Conservation (phyloP, 2,329 filamentous ascomycete species). For the Arthrocladium fulminans region DNA sequence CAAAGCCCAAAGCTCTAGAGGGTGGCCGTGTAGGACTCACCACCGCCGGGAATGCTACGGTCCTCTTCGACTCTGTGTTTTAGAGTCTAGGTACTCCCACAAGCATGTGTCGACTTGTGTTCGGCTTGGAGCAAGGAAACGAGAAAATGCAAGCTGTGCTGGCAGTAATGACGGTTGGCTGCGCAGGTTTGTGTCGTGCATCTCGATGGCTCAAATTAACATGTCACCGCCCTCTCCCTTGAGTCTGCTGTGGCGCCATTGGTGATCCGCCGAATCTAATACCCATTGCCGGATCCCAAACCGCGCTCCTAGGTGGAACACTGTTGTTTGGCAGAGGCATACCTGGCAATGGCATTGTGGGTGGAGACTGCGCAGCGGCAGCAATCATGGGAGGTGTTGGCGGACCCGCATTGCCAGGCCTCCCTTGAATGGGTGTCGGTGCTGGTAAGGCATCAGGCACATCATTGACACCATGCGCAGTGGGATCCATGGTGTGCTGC, state of each 20-base stretch:
- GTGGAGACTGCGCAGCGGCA: slow-evolving; percentile 47
- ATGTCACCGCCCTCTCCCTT: background rate
- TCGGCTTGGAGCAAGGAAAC: too few relatives aligned
- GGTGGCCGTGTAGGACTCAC: too few relatives aligned
- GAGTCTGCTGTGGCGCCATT: slow-evolving; percentile 9
- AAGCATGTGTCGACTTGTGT: too few relatives aligned
- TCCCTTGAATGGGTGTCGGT: slow-evolving; percentile 34
- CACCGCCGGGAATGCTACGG: too few relatives aligned
- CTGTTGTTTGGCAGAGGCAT: background rate
- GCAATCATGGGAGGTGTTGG: slow-evolving; percentile 20
- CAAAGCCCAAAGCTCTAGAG: too few relatives aligned
- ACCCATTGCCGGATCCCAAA: slow-evolving; percentile 74
- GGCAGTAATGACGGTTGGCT: too few relatives aligned
- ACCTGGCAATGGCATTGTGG: slow-evolving; percentile 24
- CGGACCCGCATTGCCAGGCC: slow-evolving; percentile 20
- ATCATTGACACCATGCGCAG: slow-evolving; percentile 26
- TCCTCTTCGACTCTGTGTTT: too few relatives aligned
- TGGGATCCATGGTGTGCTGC: slow-evolving; percentile 29
- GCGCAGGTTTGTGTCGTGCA: too few relatives aligned
- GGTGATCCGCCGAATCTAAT: slow-evolving; percentile 60
- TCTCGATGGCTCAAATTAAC: slow-evolving; percentile 1
- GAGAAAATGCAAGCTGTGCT: too few relatives aligned
- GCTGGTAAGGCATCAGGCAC: slow-evolving; percentile 33
- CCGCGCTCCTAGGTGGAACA: slow-evolving; percentile 33
- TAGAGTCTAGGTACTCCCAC: too few relatives aligned